Conservation (phyloP, 352 stramenopile species). For the Poterioochromonas sp. region DNA sequence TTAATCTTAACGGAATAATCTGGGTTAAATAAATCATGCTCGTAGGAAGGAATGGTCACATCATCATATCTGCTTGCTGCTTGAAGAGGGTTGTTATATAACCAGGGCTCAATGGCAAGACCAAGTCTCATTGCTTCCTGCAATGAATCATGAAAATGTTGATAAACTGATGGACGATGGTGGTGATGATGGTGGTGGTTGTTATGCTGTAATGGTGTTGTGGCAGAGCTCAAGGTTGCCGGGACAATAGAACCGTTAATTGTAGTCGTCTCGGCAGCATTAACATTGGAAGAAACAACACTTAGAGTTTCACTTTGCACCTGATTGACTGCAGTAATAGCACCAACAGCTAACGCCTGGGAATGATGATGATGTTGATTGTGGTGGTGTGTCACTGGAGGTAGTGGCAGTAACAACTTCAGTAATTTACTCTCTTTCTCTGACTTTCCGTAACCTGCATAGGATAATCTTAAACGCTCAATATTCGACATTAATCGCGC, state of each 20-base stretch:
- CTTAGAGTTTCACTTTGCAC: no score
- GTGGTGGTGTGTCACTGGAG: no score
- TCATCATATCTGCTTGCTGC: background rate
- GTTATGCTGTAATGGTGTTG: background rate
- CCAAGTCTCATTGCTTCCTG: background rate
- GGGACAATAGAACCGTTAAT: background rate
- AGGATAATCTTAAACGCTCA: background rate
- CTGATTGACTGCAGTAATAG: no score
- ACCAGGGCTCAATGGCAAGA: background rate
- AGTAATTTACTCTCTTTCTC: background rate
- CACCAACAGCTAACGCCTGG: no score
- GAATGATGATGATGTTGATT: no score
- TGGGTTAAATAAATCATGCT: no score
- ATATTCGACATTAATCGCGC: no score
- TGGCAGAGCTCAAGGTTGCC: background rate
- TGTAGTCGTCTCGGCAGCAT: background rate
- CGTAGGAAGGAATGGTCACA: background rate
- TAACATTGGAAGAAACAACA: no score
- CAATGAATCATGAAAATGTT: background rate
- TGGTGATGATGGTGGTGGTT: background rate
- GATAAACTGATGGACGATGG: background rate
- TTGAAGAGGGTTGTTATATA: conserved; percentile 23
- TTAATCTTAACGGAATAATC: no score
- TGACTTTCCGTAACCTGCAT: background rate
- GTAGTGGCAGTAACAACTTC: no score